Conservation (phyloP, 148 eudicot genomes). For the Vaccinium darrowii region DNA sequence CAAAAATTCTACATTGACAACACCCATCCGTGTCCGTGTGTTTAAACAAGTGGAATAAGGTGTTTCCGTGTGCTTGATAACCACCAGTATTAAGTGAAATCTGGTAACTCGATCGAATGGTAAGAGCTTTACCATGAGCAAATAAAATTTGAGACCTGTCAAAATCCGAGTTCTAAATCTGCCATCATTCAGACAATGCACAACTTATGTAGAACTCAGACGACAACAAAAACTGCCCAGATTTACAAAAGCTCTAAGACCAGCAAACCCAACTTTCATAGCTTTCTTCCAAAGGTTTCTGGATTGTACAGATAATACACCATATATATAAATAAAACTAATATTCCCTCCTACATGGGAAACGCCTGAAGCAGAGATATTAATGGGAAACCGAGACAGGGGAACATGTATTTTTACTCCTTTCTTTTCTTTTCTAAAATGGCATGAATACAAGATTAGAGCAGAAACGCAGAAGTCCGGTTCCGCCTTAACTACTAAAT, state of each 20-base stretch:
- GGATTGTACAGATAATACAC: not conserved
- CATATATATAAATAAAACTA: not conserved
- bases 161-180: not conserved
- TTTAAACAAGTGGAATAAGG: too few relatives aligned
- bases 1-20: too few relatives aligned
- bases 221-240: not conserved
- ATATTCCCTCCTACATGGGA: not conserved
- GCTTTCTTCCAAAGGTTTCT: not conserved
- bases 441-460: not conserved
- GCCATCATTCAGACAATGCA: not conserved
- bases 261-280: not conserved
- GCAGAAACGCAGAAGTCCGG: not conserved
- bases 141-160: not conserved
- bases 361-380: not conserved
- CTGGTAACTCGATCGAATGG: not conserved
- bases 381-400: not conserved
- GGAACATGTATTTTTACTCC: not conserved
- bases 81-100: not conserved
- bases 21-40: too few relatives aligned
- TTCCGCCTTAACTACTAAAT: constrained; percentile 9
- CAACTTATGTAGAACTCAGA: not conserved
- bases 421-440: not conserved
- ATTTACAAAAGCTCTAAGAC: not conserved
- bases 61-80: not conserved
- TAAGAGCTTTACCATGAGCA: not conserved